Conservation (phyloP, 164 flowering plant species). For the Stephania japonica region DNA sequence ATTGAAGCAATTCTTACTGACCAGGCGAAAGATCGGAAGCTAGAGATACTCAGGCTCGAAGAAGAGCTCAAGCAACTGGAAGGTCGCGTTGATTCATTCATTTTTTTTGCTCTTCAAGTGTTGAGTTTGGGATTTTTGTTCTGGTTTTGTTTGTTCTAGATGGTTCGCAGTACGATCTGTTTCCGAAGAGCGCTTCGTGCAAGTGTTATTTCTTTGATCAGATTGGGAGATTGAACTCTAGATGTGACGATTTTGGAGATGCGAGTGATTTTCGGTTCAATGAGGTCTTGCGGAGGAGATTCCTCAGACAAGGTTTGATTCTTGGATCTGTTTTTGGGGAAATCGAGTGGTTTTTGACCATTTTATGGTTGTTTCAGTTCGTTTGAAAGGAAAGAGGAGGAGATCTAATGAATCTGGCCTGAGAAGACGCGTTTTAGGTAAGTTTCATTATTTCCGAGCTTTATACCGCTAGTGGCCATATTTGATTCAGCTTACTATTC, state of each 20-base stretch:
- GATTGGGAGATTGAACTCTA: constrained; percentile 44
- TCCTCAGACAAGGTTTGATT: constrained; percentile 69
- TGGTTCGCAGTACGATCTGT: constrained; percentile 45
- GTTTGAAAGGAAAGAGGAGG: constrained; percentile 51
- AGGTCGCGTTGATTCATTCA: constrained; percentile 31
- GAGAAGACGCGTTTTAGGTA: constrained; percentile 15
- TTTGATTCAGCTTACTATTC: not conserved
- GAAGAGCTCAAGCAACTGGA: constrained; percentile 66
- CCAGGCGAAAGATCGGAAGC: constrained; percentile 83
- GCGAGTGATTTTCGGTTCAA: constrained; percentile 30
- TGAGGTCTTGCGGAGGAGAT: constrained; percentile 75
- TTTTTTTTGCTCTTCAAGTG: constrained; percentile 1
- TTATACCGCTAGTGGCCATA: not conserved
- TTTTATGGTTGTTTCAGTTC: constrained; percentile 36
- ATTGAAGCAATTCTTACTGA: not conserved
- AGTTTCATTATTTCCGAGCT: not conserved
- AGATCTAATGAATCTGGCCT: constrained; percentile 24
- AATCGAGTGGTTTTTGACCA: not conserved
- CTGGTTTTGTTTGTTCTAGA: constrained; percentile 32
- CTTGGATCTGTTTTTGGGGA: not conserved
- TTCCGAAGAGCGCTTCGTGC: constrained; percentile 62
- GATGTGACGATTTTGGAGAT: constrained; percentile 11
- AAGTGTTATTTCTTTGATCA: constrained; percentile 82
- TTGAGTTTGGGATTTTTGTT: not conserved
- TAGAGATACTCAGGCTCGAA: constrained; percentile 53